Percentiles rank a stretch among this genome's conserved stretches.
Evolutionary conservation across 2,329 filamentous ascomycete genomes (phyloP).

Genomic region (Penicillium sp.): DNA sequence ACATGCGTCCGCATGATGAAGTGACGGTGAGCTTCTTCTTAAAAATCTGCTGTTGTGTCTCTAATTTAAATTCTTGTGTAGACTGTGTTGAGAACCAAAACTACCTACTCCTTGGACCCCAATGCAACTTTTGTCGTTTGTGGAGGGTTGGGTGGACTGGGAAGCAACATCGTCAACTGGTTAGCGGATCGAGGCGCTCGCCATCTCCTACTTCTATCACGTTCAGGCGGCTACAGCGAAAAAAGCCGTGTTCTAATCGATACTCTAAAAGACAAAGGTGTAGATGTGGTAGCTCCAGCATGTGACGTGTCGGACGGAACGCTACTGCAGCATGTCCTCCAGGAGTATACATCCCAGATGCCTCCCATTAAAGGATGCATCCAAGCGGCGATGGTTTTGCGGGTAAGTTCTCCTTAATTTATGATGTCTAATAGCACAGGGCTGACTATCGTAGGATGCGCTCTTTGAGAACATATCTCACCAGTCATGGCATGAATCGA

Average conservation of each 20-base stretch:
- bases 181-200: constrained; percentile 20
- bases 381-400: constrained; percentile 23
- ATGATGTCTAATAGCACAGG: neutral
- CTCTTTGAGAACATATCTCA: constrained; percentile 34
- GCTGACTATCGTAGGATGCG: constrained; percentile 8
- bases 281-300: constrained; percentile 11
- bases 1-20: no score
- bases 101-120: constrained; percentile 12
- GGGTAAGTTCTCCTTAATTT: constrained; percentile 5
- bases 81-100: neutral
- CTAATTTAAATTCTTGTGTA: neutral
- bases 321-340: constrained; percentile 3
- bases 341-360: neutral
- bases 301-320: constrained; percentile 15
- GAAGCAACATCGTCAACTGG: constrained; percentile 22
- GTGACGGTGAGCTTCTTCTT: no score
- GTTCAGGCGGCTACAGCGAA: constrained; percentile 8
- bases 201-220: constrained; percentile 18
- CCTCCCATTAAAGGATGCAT: constrained; percentile 26
- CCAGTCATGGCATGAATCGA: constrained; percentile 36
- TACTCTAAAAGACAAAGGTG: constrained; percentile 6
- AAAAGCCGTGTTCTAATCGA: no score
- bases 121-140: constrained; percentile 20
- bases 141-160: constrained; percentile 22
- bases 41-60: constrained; percentile 7